Base-by-base conservation (phyloP, 129 eudicot genomes). In the Lactuca sativa region DNA sequence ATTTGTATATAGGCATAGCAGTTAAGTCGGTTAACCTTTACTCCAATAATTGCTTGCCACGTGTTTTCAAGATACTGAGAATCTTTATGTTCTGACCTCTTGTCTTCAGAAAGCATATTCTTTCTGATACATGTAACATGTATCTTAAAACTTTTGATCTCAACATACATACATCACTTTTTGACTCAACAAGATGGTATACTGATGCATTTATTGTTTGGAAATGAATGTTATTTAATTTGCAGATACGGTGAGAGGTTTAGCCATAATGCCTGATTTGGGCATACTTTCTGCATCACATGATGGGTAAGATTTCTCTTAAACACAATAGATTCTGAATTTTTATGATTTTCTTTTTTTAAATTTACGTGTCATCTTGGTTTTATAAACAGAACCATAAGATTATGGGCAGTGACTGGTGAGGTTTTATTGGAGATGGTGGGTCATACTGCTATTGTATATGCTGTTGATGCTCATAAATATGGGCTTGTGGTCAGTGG, bases 251-350 rank as follows among this genome's bases (percentile, higher is more conserved):
- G 99, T 95, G 64, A 88, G 99, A 68, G 92, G 99, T 64, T 69
- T 95, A 75, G 97, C 97, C 18, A 80, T 80, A 76, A 88, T 95
- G 99, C 90, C 93, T 67, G 89, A 64, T 52, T 63, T 90, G 66
- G 99, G 99, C 75, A 71, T 95, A 62, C 87, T 95, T 66, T 95
- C 99, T 63, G 97, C 99, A 62, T 95, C 99, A n/a, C 99, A 95
- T 84, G 99, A 95, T 77, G 97, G 97, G 99, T 95, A 82, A 71
- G 88, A 31, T 80, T 8, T 80, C 53, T 52, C 75, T 60, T 18
- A 44, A 44, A 48, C 43, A 33, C 41, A 51, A 14, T 52, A 21
- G 48, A 49, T 18, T 49, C 7, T 34, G 16, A 14, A 5, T 30
- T 36, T 18, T 9, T 69, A 4, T 25, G 13, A 9, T 30, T 67